Conservation (phyloP, 768 basidiomycete genomes). For the Tricholoma sp. region DNA sequence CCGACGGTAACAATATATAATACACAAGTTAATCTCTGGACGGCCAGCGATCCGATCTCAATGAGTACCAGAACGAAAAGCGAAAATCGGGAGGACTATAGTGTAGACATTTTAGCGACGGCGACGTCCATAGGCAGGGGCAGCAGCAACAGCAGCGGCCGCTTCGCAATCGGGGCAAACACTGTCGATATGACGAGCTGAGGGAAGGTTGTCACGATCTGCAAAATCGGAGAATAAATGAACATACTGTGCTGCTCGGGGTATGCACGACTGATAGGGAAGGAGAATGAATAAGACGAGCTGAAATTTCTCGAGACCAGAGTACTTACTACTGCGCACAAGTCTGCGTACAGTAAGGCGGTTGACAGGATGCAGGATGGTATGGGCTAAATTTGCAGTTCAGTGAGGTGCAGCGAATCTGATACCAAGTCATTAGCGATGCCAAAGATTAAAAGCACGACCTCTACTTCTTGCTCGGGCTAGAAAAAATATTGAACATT, state of each 20-base stretch:
- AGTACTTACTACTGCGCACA: slow-evolving; percentile 41
- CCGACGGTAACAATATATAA: no score
- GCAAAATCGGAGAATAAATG: neutral
- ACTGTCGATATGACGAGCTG: slow-evolving; percentile 39
- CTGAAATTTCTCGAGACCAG: neutral
- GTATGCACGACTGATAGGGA: slow-evolving; percentile 30
- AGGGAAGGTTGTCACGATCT: slow-evolving; percentile 2
- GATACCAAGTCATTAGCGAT: neutral
- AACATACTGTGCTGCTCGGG: slow-evolving; percentile 43
- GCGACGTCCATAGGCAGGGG: neutral
- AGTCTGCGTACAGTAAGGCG: slow-evolving; percentile 35
- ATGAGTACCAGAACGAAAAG: no score
- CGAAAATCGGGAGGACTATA: neutral
- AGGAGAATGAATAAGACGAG: slow-evolving; percentile 5
- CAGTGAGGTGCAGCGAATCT: slow-evolving; percentile 42
- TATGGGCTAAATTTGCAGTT: slow-evolving; percentile 49
- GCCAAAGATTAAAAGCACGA: neutral
- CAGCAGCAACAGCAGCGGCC: slow-evolving; percentile 7
- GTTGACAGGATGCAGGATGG: slow-evolving; percentile 39
- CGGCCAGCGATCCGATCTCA: neutral
- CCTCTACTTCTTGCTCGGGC: slow-evolving; percentile 13
- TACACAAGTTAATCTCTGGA: no score
- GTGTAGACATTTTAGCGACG: neutral
- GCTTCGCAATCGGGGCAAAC: slow-evolving; percentile 37
- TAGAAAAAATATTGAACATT: slow-evolving; percentile 6